Base-by-base conservation (phyloP, 306 rosid genomes). In the Fragaria iinumae region DNA sequence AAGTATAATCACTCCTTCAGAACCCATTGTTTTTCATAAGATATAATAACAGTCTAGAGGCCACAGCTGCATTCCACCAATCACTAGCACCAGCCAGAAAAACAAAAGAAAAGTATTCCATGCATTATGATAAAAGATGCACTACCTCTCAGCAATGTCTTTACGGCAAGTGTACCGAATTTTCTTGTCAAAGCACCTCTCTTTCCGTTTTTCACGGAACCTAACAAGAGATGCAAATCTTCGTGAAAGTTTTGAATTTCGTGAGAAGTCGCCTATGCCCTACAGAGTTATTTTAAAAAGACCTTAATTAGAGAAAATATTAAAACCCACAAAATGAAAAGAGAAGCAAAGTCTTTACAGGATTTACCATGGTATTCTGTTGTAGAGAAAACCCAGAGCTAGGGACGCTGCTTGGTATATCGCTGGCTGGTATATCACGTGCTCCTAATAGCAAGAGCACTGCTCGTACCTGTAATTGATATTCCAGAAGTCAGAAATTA, bases 121-220 rank as follows among this genome's bases (percentile, higher is more conserved):
- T 27, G 38, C 20, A 36, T 17, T 18, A 47, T 17, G 13, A 50
- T 1, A 39, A 39, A 69, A 76, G 53, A 71, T 67, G 39, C 50
- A 53, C 78, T 75, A 91, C 97, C 97, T 89, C 67, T 88, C 85
- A 16, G 97, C 97, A 82, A 89, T 90, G 81, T 89, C 97, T 76
- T 89, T 88, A 25, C 97, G 92, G 76, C 89, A 85, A 77, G 83
- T 80, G 55, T 91, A 91, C 44, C 92, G 83, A 57, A 91, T 87
- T 86, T 89, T 91, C 87, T 89, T 91, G 67, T 91, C 93, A 81
- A 89, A 91, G 48, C 91, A 86, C 81, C 97, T 88, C 81, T 89
- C 94, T 77, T 91, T 91, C 65, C 91, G 81, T 74, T 91, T 91
- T 78, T 89, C 93, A 59, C 97, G 92, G 76, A 89, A 91, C 86